Evolutionary conservation across 306 rosid genomes (phyloP), one percentile per base, ranked within the genome.

Genomic region (Medicago arabica): DNA sequence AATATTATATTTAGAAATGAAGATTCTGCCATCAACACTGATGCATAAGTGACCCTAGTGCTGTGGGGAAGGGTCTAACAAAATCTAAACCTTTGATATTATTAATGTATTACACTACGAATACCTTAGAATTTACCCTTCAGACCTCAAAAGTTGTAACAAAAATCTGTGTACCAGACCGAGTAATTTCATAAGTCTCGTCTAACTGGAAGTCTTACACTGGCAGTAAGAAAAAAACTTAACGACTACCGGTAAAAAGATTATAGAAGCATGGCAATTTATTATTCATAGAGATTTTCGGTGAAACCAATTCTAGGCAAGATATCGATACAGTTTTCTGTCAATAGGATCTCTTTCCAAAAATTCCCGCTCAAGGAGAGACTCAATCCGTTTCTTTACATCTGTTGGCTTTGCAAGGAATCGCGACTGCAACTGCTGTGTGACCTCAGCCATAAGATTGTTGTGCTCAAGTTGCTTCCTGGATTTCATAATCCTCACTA

Each of bases 331-430:
- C 79, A 85, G 36, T 71, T 84, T 89, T 82, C 87, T 78, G 85
- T 93, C 97, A 14, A 68, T 2, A 19, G 66, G 46, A 78, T 93
- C 97, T 79, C 98, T 84, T 83, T 89, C 97, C 88, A 93, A 72
- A 79, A 93, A 93, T 9, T 93, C 98, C 73, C 96, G 72, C 83
- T 93, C 96, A n/a, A 93, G 86, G 15, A 93, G 95, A 67, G 98
- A 90, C 81, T 93, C 97, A 0, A 93, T 89, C 61, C 96, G 87
- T 80, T 88, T 93, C 79, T 93, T 93, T 40, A 93, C 85, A 82
- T 89, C 96, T 0, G 87, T 89, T 0, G 96, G 97, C 75, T 93
- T 91, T 14, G 93, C 83, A 4, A 91, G 78, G 86, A 91, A 91
- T 58, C 91, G 85, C 0, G 91, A 64, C 74, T 93, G 96, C 82